These are phyloP conservation scores for Triticum turgidum DNA, from an alignment of 176 grass and related monocot species.

Conservation along the genomic window DNA sequence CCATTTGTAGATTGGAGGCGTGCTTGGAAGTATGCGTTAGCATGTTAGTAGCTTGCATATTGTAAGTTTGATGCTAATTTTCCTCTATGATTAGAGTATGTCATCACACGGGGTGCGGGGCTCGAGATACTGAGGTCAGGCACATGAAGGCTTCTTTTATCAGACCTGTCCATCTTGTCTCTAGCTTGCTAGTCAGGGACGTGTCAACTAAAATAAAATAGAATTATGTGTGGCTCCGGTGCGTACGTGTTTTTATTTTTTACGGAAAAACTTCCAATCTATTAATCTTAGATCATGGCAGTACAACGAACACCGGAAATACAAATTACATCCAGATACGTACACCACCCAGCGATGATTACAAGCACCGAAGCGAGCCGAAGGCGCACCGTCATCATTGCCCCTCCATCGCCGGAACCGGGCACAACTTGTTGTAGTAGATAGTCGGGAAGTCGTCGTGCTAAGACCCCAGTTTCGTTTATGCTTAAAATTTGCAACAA, in stretches of 20 bases:
- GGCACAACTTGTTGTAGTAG: no score
- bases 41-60: not conserved
- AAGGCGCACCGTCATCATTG: no score
- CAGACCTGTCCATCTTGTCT: slow-evolving; percentile 34
- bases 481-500: not conserved
- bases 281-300: no score
- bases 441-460: no score
- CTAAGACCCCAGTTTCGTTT: not conserved
- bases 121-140: slow-evolving; percentile 47
- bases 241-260: not conserved
- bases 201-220: slow-evolving; percentile 8
- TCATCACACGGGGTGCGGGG: slow-evolving; percentile 2
- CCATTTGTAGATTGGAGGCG: slow-evolving; percentile 11
- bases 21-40: slow-evolving; percentile 20
- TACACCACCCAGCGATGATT: no score
- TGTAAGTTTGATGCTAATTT: slow-evolving; percentile 13
- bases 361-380: no score
- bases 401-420: no score
- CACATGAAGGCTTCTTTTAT: slow-evolving; percentile 30
- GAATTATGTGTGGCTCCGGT: not conserved
- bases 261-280: no score
- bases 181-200: not conserved
- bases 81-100: slow-evolving; percentile 19
- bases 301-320: no score
- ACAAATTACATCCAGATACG: no score